These are phyloP conservation scores for Termitomyces sp. DNA, from an alignment of 768 basidiomycete genomes.

Conservation along the genomic window DNA sequence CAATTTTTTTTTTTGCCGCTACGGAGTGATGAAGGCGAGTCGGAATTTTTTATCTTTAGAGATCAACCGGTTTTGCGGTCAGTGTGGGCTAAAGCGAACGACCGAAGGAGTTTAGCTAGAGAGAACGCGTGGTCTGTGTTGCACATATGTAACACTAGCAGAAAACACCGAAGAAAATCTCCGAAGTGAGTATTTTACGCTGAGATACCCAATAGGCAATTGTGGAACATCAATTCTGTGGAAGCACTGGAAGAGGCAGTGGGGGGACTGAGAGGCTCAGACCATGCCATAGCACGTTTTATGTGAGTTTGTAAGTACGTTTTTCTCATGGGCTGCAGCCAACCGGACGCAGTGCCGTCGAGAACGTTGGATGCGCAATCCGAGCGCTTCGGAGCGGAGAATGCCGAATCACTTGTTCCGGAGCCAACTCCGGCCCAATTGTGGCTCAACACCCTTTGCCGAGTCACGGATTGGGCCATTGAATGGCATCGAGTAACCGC, in stretches of 20 bases:
- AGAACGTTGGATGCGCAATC: neutral
- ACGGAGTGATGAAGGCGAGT: neutral
- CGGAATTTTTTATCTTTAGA: neutral
- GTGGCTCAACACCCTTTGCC: neutral
- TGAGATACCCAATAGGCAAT: neutral
- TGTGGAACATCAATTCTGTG: neutral
- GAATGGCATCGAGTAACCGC: neutral
- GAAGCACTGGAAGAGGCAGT: neutral
- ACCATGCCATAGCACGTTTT: neutral
- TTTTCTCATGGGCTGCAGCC: neutral
- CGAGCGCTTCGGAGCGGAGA: neutral
- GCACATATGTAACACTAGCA: neutral
- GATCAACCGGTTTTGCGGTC: neutral
- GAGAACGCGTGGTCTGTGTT: neutral
- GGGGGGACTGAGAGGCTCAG: neutral
- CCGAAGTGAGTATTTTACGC: neutral
- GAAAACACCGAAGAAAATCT: neutral
- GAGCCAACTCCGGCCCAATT: neutral
- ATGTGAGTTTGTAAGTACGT: neutral
- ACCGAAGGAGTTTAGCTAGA: neutral
- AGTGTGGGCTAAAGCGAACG: neutral
- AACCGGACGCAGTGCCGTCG: neutral
- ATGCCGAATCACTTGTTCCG: constrained; percentile 1
- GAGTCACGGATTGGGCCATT: neutral
- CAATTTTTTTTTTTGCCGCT: neutral